Percentiles rank a stretch among this genome's conserved stretches.
Evolutionary conservation across 768 basidiomycete genomes (phyloP).

Genomic region (Boletus eberwhitei): DNA sequence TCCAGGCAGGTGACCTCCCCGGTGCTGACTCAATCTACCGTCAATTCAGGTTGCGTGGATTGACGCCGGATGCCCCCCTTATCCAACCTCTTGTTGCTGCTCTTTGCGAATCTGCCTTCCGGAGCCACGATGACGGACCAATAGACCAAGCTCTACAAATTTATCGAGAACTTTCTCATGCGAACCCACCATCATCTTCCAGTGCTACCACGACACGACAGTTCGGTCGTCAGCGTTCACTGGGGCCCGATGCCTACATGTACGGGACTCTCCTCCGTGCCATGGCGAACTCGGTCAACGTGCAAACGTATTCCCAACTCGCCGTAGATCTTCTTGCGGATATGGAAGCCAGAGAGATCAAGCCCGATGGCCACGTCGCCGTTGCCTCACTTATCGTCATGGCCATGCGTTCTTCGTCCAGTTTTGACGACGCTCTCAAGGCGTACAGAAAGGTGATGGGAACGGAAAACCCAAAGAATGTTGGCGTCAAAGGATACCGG

Average conservation of each 20-base stretch:
- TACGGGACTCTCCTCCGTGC: constrained; percentile 54
- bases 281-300: constrained; percentile 42
- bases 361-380: constrained; percentile 42
- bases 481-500: constrained; percentile 59
- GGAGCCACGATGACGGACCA: constrained; percentile 35
- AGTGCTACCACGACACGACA: constrained; percentile 5
- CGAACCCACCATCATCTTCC: constrained; percentile 26
- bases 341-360: constrained; percentile 54
- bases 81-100: constrained; percentile 53
- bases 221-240: constrained; percentile 33
- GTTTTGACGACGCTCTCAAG: constrained; percentile 56
- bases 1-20: constrained; percentile 35
- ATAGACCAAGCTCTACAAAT: constrained; percentile 55
- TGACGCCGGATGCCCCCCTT: constrained; percentile 48
- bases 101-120: constrained; percentile 42
- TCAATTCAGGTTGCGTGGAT: constrained; percentile 39
- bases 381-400: constrained; percentile 54
- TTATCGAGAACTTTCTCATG: constrained; percentile 44
- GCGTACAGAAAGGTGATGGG: constrained; percentile 48
- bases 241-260: constrained; percentile 48
- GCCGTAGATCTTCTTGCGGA: constrained; percentile 57
- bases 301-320: constrained; percentile 45
- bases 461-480: constrained; percentile 24
- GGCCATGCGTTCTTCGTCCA: constrained; percentile 60
- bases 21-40: constrained; percentile 51